Evolutionary conservation across 106 monocot genomes (phyloP).

Genomic region (Amphibolis antarctica): DNA sequence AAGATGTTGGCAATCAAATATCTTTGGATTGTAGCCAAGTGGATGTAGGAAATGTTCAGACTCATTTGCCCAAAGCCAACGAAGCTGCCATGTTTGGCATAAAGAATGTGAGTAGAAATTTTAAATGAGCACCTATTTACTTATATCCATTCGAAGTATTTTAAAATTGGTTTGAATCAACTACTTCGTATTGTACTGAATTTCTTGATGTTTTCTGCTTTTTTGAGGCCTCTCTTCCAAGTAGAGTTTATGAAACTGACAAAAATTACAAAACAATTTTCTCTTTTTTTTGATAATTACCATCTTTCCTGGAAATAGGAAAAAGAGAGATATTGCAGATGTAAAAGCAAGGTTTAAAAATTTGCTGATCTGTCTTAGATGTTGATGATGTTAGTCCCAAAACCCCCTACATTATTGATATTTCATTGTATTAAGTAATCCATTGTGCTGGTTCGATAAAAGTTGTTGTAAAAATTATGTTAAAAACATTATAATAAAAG

Average conservation of each 20-base stretch:
- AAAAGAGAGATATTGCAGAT: too few species aligned
- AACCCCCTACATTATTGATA: too few species aligned
- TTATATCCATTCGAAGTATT: too few species aligned
- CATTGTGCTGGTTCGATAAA: too few species aligned
- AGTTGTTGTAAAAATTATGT: too few species aligned
- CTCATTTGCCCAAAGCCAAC: constrained; percentile 21
- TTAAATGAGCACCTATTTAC: not conserved
- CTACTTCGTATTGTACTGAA: not conserved
- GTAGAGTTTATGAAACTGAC: not conserved
- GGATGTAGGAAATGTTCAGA: constrained; percentile 17
- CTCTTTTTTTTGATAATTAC: not conserved
- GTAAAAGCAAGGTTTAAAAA: too few species aligned
- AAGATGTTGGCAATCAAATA: constrained; percentile 18
- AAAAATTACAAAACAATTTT: not conserved
- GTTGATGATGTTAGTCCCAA: too few species aligned
- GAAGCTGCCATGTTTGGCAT: constrained; percentile 11
- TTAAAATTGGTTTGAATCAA: not conserved
- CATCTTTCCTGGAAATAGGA: not conserved
- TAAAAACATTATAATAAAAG: too few species aligned
- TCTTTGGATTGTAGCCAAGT: constrained; percentile 1
- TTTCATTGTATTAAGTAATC: too few species aligned
- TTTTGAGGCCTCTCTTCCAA: not conserved
- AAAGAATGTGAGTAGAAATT: constrained; percentile 28
- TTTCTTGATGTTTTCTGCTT: not conserved
- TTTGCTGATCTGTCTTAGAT: too few species aligned